These are phyloP conservation scores for Diaporthe vexans DNA, from an alignment of 2,329 filamentous ascomycete species.

Conservation along the genomic window DNA sequence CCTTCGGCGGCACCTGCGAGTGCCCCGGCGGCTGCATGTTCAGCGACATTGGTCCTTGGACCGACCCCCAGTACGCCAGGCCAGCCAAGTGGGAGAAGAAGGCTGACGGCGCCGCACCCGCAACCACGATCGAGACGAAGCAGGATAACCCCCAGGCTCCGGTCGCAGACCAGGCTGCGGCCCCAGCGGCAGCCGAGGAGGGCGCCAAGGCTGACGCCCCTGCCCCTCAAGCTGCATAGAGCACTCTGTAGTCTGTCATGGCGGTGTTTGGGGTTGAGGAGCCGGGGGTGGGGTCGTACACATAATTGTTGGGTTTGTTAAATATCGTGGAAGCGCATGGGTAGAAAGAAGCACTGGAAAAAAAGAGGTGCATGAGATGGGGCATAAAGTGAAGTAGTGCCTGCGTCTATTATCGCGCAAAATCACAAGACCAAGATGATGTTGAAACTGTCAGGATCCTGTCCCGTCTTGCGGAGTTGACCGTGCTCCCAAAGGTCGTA, in stretches of 20 bases:
- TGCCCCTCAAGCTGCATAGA: slow-evolving; percentile 51
- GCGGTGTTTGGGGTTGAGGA: slow-evolving; percentile 23
- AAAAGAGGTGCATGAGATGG: slow-evolving; percentile 6
- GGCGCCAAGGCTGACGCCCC: slow-evolving; percentile 54
- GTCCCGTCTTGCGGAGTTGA: background rate
- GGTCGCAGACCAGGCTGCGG: slow-evolving; percentile 46
- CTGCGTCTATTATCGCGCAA: slow-evolving; percentile 29
- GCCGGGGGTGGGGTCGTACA: background rate
- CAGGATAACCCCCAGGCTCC: slow-evolving; percentile 52
- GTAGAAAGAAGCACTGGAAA: slow-evolving; percentile 31
- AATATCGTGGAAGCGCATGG: slow-evolving; percentile 27
- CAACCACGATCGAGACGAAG: slow-evolving; percentile 49
- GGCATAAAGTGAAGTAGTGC: slow-evolving; percentile 31
- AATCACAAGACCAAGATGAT: slow-evolving; percentile 16
- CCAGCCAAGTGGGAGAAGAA: slow-evolving; percentile 75
- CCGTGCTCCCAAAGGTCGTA: background rate
- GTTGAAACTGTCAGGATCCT: background rate
- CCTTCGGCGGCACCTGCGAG: slow-evolving; percentile 86
- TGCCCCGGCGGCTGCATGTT: slow-evolving; percentile 87
- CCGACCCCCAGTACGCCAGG: slow-evolving; percentile 76
- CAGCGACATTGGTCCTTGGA: slow-evolving; percentile 94
- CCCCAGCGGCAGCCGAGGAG: slow-evolving; percentile 50
- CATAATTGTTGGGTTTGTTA: slow-evolving; percentile 30
- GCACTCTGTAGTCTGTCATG: slow-evolving; percentile 43
- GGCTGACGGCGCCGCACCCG: slow-evolving; percentile 47